These are phyloP conservation scores for Cryphonectria parasitica DNA, from an alignment of 2,329 filamentous ascomycete species.

Conservation along the genomic window DNA sequence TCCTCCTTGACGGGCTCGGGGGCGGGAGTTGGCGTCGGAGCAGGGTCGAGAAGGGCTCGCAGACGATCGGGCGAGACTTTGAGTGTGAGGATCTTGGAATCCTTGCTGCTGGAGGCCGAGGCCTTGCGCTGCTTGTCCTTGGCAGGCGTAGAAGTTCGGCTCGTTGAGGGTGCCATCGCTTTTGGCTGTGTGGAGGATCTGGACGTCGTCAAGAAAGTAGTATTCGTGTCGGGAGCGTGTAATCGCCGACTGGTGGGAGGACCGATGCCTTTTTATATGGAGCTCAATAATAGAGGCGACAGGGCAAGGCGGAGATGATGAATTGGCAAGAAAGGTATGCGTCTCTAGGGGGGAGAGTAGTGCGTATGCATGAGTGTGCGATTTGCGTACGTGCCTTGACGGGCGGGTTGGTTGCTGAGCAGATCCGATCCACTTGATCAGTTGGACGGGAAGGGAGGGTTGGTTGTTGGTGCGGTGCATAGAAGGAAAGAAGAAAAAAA, in stretches of 20 bases:
- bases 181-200: slow-evolving; percentile 9
- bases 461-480: slow-evolving; percentile 3
- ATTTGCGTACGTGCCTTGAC: slow-evolving; percentile 7
- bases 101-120: slow-evolving; percentile 40
- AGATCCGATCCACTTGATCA: slow-evolving; percentile 18
- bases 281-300: not conserved
- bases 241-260: not conserved
- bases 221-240: not conserved
- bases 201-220: not conserved
- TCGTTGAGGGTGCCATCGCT: slow-evolving; percentile 43
- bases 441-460: not conserved
- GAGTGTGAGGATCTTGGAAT: slow-evolving; percentile 52
- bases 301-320: not conserved
- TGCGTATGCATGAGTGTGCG: not conserved
- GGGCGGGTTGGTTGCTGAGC: slow-evolving; percentile 12
- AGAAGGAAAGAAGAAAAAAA: not conserved
- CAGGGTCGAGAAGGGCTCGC: slow-evolving; percentile 52
- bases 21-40: not conserved
- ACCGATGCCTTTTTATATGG: no score
- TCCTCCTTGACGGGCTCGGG: slow-evolving; percentile 48
- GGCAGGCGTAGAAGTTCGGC: slow-evolving; percentile 38
- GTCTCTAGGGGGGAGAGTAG: not conserved
- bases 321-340: not conserved
- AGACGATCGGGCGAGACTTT: slow-evolving; percentile 56
- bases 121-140: slow-evolving; percentile 51